These are phyloP conservation scores for Marasmius tenuissimus DNA, from an alignment of 1,284 basidiomycete genomes.

Conservation along the genomic window DNA sequence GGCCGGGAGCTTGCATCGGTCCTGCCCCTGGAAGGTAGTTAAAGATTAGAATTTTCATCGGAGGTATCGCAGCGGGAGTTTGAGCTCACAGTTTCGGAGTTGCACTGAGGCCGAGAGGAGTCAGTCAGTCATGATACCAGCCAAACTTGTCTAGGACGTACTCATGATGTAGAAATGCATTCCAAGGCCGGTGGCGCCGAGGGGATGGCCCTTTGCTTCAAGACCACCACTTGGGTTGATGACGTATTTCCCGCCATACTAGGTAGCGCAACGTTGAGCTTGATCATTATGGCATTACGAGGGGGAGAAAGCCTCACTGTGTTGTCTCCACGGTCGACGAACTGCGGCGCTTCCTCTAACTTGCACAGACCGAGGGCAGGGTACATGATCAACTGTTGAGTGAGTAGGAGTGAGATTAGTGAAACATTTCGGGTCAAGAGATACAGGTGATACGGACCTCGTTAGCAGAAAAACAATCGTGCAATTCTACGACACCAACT, in stretches of 20 bases:
- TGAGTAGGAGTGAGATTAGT: not conserved
- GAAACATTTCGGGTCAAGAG: not conserved
- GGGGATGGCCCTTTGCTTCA: constrained; percentile 84
- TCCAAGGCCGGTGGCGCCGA: constrained; percentile 83
- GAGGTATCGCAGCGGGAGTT: not conserved
- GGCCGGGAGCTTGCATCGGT: constrained; percentile 76
- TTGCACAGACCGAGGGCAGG: constrained; percentile 79
- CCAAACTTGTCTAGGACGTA: constrained; percentile 33
- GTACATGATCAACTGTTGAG: constrained; percentile 72
- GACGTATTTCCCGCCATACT: constrained; percentile 88
- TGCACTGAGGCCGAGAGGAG: constrained; percentile 50
- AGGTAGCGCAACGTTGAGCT: not conserved
- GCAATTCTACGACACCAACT: constrained; percentile 83
- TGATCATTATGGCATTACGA: constrained; percentile 8
- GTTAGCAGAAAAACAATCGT: constrained; percentile 84
- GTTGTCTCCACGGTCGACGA: constrained; percentile 79
- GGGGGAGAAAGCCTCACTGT: constrained; percentile 49
- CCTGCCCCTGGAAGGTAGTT: constrained; percentile 58
- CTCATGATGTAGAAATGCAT: constrained; percentile 89
- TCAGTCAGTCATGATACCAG: not conserved
- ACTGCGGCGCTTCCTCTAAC: constrained; percentile 68
- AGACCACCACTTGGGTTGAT: constrained; percentile 86
- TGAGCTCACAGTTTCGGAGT: constrained; percentile 61
- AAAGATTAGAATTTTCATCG: constrained; percentile 3
- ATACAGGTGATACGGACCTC: constrained; percentile 44